Conservation (phyloP, 345 rosid genomes). For the Clarkia xantiana region DNA sequence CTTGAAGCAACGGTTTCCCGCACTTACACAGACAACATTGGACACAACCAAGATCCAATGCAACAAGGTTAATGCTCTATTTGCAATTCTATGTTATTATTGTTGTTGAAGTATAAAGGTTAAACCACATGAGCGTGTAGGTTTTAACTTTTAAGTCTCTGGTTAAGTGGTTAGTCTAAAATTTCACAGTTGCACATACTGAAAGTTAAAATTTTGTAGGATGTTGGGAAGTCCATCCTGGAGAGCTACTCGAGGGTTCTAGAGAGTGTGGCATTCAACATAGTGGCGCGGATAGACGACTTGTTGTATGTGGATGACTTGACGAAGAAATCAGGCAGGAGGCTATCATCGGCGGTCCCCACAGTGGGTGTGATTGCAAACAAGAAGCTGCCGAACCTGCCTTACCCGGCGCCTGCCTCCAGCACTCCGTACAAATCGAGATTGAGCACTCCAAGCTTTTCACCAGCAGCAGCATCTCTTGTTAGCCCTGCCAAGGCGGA, state of each 20-base stretch:
- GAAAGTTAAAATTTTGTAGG: too few species aligned
- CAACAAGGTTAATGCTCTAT: constrained; percentile 48
- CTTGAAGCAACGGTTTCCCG: constrained; percentile 84
- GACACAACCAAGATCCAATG: constrained; percentile 89
- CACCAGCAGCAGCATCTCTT: constrained; percentile 28
- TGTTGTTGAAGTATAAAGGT: background rate
- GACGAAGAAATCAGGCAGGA: constrained; percentile 55
- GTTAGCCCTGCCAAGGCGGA: constrained; percentile 57
- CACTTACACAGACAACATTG: constrained; percentile 67
- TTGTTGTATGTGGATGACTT: constrained; percentile 79
- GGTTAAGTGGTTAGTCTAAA: too few species aligned
- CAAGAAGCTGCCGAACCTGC: constrained; percentile 41
- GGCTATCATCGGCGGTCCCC: constrained; percentile 28
- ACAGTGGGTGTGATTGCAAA: constrained; percentile 38
- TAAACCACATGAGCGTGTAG: background rate
- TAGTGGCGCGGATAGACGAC: constrained; percentile 79
- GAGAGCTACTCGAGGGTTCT: constrained; percentile 94
- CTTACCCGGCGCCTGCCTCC: constrained; percentile 41
- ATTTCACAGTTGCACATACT: too few species aligned
- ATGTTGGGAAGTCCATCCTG: constrained; percentile 81
- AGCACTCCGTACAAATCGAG: constrained; percentile 58
- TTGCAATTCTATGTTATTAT: too few species aligned
- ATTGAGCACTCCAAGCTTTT: constrained; percentile 53
- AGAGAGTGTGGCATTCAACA: constrained; percentile 83
- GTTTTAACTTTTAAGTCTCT: too few species aligned